Percentiles rank a stretch among this genome's conserved stretches.
phyloP scores from a whole-genome alignment of 2,329 filamentous ascomycete species.

The Periconia digitata region DNA sequence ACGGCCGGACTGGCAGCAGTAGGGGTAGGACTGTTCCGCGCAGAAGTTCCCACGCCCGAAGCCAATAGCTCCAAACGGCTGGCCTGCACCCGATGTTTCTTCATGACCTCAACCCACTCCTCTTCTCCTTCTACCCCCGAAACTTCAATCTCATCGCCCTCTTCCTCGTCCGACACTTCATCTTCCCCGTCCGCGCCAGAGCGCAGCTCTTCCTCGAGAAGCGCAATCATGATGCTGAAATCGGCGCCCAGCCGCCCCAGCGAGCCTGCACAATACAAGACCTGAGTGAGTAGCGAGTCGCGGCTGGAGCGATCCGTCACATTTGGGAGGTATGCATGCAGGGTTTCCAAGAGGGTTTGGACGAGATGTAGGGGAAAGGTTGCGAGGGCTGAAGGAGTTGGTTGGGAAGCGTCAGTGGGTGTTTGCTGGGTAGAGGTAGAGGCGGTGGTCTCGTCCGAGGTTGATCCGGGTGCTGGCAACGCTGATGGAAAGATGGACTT shows the following conservation, averaged over 20 bases:
- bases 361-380: slow-evolving; percentile 86
- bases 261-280: slow-evolving; percentile 90
- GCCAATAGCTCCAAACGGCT: slow-evolving; percentile 67
- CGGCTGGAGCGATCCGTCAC: slow-evolving; percentile 77
- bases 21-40: too few relatives aligned
- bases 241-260: slow-evolving; percentile 87
- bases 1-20: too few relatives aligned
- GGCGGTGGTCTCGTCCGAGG: slow-evolving; percentile 27
- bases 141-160: slow-evolving; percentile 41
- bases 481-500: slow-evolving; percentile 79
- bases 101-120: slow-evolving; percentile 88
- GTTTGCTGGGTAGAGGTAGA: slow-evolving; percentile 20
- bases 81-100: slow-evolving; percentile 81
- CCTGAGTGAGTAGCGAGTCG: slow-evolving; percentile 88
- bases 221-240: slow-evolving; percentile 83
- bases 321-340: slow-evolving; percentile 76
- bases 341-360: slow-evolving; percentile 74
- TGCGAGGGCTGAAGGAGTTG: slow-evolving; percentile 73
- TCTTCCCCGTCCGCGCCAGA: slow-evolving; percentile 41
- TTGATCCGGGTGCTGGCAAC: slow-evolving; percentile 43
- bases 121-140: slow-evolving; percentile 46
- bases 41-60: slow-evolving; percentile 46
- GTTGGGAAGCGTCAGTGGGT: slow-evolving; percentile 44
- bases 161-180: slow-evolving; percentile 38
- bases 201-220: slow-evolving; percentile 52